phyloP scores from a whole-genome alignment of 352 stramenopile genomes.

The Phytophthora tentaculata region DNA sequence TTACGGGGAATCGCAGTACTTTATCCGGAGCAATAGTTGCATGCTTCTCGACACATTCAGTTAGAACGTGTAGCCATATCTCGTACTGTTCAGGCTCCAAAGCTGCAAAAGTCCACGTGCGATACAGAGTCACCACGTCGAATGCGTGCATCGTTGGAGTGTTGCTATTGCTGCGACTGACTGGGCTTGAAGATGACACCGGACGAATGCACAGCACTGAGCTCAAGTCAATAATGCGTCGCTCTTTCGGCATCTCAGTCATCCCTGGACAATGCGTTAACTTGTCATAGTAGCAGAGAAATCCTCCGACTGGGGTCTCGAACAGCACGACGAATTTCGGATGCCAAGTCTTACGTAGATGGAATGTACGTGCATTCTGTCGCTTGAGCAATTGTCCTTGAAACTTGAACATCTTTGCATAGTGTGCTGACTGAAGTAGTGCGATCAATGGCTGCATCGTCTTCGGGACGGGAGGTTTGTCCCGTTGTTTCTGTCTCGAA shows the following conservation, averaged over 20 bases:
- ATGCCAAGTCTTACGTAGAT: conserved; percentile 65
- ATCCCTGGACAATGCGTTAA: conserved; percentile 63
- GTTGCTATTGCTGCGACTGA: conserved; percentile 1
- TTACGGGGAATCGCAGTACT: conserved; percentile 56
- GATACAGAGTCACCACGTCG: conserved; percentile 78
- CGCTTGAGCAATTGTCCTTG: conserved; percentile 64
- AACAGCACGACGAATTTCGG: conserved; percentile 60
- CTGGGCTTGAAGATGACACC: conserved; percentile 37
- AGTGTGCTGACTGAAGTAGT: conserved; percentile 55
- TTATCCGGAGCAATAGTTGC: conserved; percentile 60
- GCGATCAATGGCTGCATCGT: conserved; percentile 21
- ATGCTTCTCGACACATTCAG: conserved; percentile 61
- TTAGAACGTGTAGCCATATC: conserved; percentile 61
- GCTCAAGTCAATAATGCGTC: conserved; percentile 71
- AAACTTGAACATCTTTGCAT: conserved; percentile 60
- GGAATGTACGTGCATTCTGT: conserved; percentile 52
- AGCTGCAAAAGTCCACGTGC: conserved; percentile 74
- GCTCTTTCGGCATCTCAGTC: conserved; percentile 56
- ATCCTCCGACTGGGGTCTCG: conserved; percentile 67
- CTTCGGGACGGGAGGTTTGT: conserved; percentile 34
- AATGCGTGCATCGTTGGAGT: conserved; percentile 43
- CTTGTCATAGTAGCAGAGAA: conserved; percentile 82
- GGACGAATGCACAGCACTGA: conserved; percentile 69
- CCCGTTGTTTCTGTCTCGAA: conserved; percentile 38
- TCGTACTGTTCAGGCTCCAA: conserved; percentile 56